phyloP scores from a whole-genome alignment of 208 protist species.

The Wallacemonas sp. region DNA sequence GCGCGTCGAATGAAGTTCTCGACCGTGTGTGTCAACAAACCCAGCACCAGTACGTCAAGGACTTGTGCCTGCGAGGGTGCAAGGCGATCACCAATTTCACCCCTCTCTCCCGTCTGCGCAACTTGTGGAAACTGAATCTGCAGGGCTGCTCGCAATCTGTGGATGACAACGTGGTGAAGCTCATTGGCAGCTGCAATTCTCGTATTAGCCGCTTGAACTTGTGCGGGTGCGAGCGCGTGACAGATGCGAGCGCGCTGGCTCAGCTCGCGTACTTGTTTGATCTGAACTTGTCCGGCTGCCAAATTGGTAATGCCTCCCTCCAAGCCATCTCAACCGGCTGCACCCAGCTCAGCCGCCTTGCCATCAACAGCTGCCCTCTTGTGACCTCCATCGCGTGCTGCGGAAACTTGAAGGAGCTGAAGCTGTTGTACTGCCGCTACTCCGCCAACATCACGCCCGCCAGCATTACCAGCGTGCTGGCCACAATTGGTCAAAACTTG shows the following conservation, averaged over 20 bases:
- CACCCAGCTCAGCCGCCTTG: slow-evolving; percentile 62
- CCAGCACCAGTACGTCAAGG: slow-evolving; percentile 50
- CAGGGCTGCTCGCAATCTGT: slow-evolving; percentile 62
- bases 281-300: slow-evolving; percentile 60
- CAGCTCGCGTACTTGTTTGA: slow-evolving; percentile 66
- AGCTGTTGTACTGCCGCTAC: slow-evolving; percentile 78
- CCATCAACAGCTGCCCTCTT: slow-evolving; percentile 71
- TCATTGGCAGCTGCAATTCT: slow-evolving; percentile 55
- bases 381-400: slow-evolving; percentile 46
- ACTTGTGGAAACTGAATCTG: slow-evolving; percentile 71
- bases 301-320: slow-evolving; percentile 48
- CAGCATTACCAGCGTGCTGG: slow-evolving; percentile 42
- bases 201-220: slow-evolving; percentile 74
- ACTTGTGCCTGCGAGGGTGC: slow-evolving; percentile 59
- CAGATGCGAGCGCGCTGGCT: slow-evolving; percentile 45
- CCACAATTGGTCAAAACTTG: slow-evolving; percentile 46
- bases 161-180: slow-evolving; percentile 50
- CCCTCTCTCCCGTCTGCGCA: slow-evolving; percentile 44
- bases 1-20: slow-evolving; percentile 55
- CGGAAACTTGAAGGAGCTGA: slow-evolving; percentile 55
- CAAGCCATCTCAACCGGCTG: slow-evolving; percentile 53
- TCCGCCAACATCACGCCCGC: slow-evolving; percentile 56
- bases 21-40: slow-evolving; percentile 47
- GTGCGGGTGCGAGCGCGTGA: slow-evolving; percentile 64
- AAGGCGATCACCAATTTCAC: slow-evolving; percentile 58